Percentiles rank a stretch among this genome's conserved stretches.
phyloP scores from a whole-genome alignment of 306 rosid genomes.

The Sicyos edulis region DNA sequence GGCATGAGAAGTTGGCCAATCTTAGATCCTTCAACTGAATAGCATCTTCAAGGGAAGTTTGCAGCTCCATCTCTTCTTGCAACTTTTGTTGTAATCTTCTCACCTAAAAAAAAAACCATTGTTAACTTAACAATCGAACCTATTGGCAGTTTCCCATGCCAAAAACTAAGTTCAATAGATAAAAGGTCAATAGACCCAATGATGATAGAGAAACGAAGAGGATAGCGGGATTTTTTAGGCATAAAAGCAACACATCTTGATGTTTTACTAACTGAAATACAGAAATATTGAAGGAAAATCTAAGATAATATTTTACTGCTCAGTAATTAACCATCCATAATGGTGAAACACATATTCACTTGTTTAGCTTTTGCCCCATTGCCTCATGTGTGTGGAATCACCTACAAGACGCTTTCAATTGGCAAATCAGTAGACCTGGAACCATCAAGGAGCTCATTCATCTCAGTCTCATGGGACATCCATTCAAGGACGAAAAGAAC shows the following conservation, averaged over 20 bases:
- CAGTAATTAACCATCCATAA: conserved; percentile 2
- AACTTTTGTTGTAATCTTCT: conserved; percentile 42
- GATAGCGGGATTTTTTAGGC: background rate
- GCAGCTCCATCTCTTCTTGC: conserved; percentile 54
- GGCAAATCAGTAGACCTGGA: too few relatives aligned
- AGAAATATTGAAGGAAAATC: background rate
- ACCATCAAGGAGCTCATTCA: too few relatives aligned
- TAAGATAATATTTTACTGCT: background rate
- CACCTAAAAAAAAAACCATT: conserved; percentile 33
- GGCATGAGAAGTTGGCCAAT: conserved; percentile 32
- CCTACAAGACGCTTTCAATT: too few relatives aligned
- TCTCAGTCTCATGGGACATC: too few relatives aligned
- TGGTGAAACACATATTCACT: too few relatives aligned
- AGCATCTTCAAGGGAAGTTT: conserved; percentile 44
- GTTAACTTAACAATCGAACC: conserved; percentile 23
- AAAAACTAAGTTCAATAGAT: background rate
- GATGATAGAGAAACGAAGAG: background rate
- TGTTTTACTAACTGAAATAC: conserved; percentile 3
- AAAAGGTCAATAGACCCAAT: background rate
- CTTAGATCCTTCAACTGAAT: conserved; percentile 33
- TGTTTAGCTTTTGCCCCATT: too few relatives aligned
- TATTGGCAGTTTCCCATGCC: background rate
- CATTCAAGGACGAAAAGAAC: too few relatives aligned
- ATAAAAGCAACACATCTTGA: background rate
- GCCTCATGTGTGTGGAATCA: too few relatives aligned